phyloP scores from a whole-genome alignment of 1,284 basidiomycete genomes.

The Ceratobasidium sp. region DNA sequence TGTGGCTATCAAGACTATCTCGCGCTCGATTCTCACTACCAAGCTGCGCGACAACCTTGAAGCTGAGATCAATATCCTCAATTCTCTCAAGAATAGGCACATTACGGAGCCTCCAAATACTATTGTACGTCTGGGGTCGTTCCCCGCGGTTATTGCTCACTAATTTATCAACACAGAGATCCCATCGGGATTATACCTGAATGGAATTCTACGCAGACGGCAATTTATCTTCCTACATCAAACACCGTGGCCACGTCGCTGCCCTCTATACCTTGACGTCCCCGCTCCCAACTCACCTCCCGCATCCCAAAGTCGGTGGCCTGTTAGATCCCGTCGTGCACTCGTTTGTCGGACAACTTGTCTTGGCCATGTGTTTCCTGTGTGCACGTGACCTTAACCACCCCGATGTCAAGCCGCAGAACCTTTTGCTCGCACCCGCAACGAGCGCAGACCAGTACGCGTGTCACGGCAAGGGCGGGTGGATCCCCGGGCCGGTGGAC shows the following conservation, averaged over 20 bases:
- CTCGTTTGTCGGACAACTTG: constrained; percentile 93
- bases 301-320: constrained; percentile 91
- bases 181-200: constrained; percentile 91
- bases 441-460: constrained; percentile 76
- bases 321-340: constrained; percentile 92
- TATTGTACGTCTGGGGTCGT: constrained; percentile 63
- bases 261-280: constrained; percentile 82
- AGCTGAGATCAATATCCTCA: constrained; percentile 97
- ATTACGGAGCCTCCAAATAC: constrained; percentile 95
- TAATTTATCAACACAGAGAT: constrained; percentile 69
- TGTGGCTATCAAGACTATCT: constrained; percentile 97
- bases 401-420: constrained; percentile 98
- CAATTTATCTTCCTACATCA: constrained; percentile 96
- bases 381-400: constrained; percentile 92
- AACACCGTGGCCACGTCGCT: constrained; percentile 89
- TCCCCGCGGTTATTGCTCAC: constrained; percentile 7
- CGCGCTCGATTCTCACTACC: constrained; percentile 85
- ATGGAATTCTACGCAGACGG: constrained; percentile 98
- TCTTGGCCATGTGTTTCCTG: constrained; percentile 93
- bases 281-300: constrained; percentile 82
- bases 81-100: constrained; percentile 92
- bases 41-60: constrained; percentile 98
- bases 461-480: constrained; percentile 63
- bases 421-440: constrained; percentile 89
- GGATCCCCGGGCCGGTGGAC: constrained; percentile 78